Conservation (phyloP, 2,329 filamentous ascomycete genomes). For the Monosporascus sp. region DNA sequence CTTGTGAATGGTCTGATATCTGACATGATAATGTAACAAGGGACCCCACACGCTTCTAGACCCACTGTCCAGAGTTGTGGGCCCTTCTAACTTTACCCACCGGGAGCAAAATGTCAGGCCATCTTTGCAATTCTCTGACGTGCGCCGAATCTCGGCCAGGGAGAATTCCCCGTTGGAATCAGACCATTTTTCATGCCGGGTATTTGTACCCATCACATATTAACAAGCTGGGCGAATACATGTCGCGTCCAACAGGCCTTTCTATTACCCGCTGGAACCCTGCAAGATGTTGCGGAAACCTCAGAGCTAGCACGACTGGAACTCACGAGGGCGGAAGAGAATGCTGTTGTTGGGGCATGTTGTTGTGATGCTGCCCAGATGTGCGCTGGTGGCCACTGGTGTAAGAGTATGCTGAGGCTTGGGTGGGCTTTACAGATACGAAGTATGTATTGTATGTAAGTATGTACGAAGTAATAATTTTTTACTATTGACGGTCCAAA, state of each 20-base stretch:
- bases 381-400: too few relatives aligned
- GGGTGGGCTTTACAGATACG: background rate
- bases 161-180: background rate
- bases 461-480: background rate
- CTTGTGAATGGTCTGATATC: conserved; percentile 6
- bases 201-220: background rate
- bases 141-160: background rate
- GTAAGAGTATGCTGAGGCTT: too few relatives aligned
- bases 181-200: background rate
- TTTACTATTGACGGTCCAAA: background rate
- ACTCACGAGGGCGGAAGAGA: too few relatives aligned
- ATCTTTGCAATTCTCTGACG: background rate
- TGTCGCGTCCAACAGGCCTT: background rate
- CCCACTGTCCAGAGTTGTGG: background rate
- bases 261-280: background rate
- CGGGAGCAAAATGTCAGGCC: background rate
- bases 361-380: too few relatives aligned
- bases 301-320: too few relatives aligned
- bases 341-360: too few relatives aligned
- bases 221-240: background rate
- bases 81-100: background rate
- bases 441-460: background rate
- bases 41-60: background rate
- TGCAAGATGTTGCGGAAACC: too few relatives aligned
- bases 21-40: too few relatives aligned